Base-by-base conservation (phyloP, 164 flowering plant genomes). In the Warburgia ugandensis region DNA sequence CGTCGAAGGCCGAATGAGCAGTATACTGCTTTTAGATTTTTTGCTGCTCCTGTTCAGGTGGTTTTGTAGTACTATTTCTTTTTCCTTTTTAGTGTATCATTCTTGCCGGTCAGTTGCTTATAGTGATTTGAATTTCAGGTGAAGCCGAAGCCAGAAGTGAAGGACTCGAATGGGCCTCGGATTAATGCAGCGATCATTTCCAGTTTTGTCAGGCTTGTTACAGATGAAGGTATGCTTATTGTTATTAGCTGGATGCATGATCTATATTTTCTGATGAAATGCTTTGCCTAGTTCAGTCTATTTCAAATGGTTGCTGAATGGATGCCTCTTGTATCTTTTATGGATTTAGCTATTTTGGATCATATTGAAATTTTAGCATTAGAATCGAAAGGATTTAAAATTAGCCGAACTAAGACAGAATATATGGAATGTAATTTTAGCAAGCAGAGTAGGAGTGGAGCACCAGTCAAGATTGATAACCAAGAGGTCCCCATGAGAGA, bases 31-130 rank as follows among this genome's bases (percentile, higher is more conserved):
- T 62, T 62, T 6, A 74, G 95, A 57, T 77, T 63, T 51, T 79
- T 73, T 44, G 85, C 87, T 16, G 76, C 79, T 2, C 81, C 88
- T 19, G 63, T 70, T 54, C 77, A 70, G 87, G 90, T 85, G 62
- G 57, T 45, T 48, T 51, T 22, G 1, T 3, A 28, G 29, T 13
- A 11, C 16, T 54, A 3, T 41, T 19, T n/a, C 29, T 33, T 54
- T 17, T 10, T 20, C 29, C 37, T 29, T 17, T 5, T 50, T 20
- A 27, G n/a, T 42, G 43, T 6, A 13, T 39, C 22, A 21, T 7
- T 37, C 20, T 27, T 23, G 25, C 8, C 12, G 39, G 7, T 13
- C 23, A 40, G 36, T 25, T 12, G 42, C 20, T 28, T 45, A 16
- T n/a, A 20, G 16, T 23, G 26, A 10, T 6, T 27, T 40, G 26